These are phyloP conservation scores for Aspergillus sp. DNA, from an alignment of 2,329 filamentous ascomycete genomes.

Conservation along the genomic window DNA sequence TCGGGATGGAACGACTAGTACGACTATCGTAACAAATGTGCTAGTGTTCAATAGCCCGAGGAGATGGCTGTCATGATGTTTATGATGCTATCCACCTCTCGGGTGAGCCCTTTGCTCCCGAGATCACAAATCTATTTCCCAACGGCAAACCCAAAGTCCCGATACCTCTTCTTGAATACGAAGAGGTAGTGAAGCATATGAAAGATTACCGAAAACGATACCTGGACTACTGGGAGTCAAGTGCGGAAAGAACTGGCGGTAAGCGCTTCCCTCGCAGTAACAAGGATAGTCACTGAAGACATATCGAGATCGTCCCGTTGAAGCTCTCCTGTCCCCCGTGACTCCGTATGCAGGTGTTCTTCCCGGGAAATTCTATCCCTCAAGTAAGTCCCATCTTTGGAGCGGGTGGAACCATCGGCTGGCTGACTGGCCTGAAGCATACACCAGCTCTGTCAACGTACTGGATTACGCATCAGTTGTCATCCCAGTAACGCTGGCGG, in stretches of 20 bases:
- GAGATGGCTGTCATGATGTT: slow-evolving; percentile 8
- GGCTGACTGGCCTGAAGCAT: slow-evolving; percentile 2
- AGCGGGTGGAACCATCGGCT: background rate
- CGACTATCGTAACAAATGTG: background rate
- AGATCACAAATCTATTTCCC: slow-evolving; percentile 8
- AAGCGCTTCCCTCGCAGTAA: background rate
- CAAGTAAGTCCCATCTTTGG: background rate
- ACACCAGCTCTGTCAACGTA: slow-evolving; percentile 8
- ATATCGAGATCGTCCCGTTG: slow-evolving; percentile 3
- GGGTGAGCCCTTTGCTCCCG: slow-evolving; percentile 6
- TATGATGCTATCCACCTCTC: slow-evolving; percentile 7
- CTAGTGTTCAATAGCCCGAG: slow-evolving; percentile 7
- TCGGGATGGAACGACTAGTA: background rate
- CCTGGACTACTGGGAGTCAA: slow-evolving; percentile 8
- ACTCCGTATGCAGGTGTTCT: slow-evolving; percentile 10
- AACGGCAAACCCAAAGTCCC: slow-evolving; percentile 5
- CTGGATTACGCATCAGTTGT: slow-evolving; percentile 7
- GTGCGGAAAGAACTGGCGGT: slow-evolving; percentile 5
- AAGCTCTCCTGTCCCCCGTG: slow-evolving; percentile 7
- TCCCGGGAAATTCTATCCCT: slow-evolving; percentile 4
- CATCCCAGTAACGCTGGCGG: slow-evolving; percentile 6
- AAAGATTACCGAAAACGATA: slow-evolving; percentile 6
- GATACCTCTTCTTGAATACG: slow-evolving; percentile 3
- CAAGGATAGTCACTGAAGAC: background rate
- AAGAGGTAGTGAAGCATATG: slow-evolving; percentile 4